phyloP scores from a whole-genome alignment of 176 grass and related monocot species.

The Carex kokanica region DNA sequence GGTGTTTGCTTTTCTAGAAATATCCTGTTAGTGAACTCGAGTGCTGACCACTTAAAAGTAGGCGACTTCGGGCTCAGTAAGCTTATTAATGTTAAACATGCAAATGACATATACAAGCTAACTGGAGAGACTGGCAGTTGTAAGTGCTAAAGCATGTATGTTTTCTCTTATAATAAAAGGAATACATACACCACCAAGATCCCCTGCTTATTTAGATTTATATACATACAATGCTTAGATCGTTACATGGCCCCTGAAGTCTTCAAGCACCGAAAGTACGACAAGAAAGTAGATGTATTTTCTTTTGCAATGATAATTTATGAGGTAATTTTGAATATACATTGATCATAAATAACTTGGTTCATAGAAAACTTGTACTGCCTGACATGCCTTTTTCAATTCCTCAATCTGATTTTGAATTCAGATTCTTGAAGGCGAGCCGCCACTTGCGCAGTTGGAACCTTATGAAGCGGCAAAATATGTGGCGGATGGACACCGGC shows the following conservation, averaged over 20 bases:
- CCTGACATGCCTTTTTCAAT: constrained; percentile 18
- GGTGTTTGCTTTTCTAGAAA: constrained; percentile 59
- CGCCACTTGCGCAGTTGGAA: constrained; percentile 73
- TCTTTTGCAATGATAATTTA: constrained; percentile 99
- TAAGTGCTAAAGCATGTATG: constrained; percentile 43
- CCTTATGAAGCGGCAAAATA: constrained; percentile 94
- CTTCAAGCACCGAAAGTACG: constrained; percentile 97
- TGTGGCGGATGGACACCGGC: constrained; percentile 81
- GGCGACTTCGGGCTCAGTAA: constrained; percentile 99
- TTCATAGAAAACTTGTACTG: neutral
- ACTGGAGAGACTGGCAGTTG: constrained; percentile 98
- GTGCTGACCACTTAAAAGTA: constrained; percentile 97
- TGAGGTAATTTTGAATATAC: constrained; percentile 58
- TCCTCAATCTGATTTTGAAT: constrained; percentile 4
- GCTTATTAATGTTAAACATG: constrained; percentile 82
- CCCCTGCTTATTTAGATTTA: neutral
- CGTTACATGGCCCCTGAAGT: constrained; percentile 99
- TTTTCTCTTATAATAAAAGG: constrained; percentile 18
- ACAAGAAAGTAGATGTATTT: constrained; percentile 99
- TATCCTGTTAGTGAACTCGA: constrained; percentile 86
- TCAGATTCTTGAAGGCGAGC: constrained; percentile 95
- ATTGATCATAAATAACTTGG: constrained; percentile 3
- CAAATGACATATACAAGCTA: constrained; percentile 93
- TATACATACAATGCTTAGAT: constrained; percentile 30
- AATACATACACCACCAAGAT: neutral